A percentile compares a stretch with the other conserved stretches of the same genome.
Evolutionary conservation across 208 protist genomes (phyloP).

Genomic region (Naegleria lovaniensis): DNA sequence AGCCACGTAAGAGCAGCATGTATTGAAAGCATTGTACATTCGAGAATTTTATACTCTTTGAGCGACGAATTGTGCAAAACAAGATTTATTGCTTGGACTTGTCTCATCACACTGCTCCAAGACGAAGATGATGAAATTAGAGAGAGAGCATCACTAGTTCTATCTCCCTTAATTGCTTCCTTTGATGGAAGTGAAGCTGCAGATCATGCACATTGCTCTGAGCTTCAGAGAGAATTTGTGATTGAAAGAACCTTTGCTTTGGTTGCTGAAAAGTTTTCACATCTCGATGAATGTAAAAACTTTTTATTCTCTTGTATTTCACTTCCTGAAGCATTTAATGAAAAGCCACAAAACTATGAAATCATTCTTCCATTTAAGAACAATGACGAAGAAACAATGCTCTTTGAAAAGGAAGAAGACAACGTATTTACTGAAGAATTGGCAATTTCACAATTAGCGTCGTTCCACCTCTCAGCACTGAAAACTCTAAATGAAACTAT

Average conservation of each 20-base stretch:
- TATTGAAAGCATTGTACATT: not conserved
- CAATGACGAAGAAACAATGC: not conserved
- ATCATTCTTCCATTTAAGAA: not conserved
- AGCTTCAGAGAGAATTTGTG: not conserved
- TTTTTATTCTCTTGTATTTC: not conserved
- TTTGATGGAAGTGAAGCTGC: not conserved
- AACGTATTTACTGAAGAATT: not conserved
- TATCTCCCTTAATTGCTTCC: not conserved
- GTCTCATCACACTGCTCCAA: not conserved
- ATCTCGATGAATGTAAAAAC: not conserved
- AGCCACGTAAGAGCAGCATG: not conserved
- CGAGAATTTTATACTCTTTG: not conserved
- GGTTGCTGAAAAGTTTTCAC: not conserved
- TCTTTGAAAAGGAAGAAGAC: slow-evolving; percentile 23
- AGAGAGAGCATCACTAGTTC: not conserved
- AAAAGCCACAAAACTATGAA: not conserved
- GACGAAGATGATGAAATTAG: slow-evolving; percentile 13
- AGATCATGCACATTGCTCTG: not conserved
- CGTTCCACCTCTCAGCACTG: not conserved
- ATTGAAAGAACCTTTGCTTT: not conserved
- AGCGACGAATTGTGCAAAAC: not conserved
- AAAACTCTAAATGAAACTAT: not conserved
- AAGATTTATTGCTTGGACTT: not conserved
- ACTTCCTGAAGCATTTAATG: not conserved
- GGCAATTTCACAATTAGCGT: not conserved